Base-by-base conservation (phyloP, 139 green algal species). In the Chlamydomonas eustigma region DNA sequence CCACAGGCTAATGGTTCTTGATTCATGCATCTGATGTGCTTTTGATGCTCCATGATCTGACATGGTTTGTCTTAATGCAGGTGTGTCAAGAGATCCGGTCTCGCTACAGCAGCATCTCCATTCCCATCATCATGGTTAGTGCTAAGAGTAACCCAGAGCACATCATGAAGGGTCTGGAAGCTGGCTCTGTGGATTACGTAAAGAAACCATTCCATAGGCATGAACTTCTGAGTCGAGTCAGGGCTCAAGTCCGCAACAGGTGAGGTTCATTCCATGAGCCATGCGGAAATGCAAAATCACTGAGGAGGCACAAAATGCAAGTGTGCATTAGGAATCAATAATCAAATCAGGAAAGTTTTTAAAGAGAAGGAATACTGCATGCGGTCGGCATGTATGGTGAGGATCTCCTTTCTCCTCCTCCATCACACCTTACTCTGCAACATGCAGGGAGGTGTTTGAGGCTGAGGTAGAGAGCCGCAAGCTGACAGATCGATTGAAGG, bases 181-280 rank as follows among this genome's bases (percentile, higher is more conserved):
- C 30, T 28, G 50, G 50, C 31, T 38, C 51, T 18, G 3, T 77
- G 4, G 88, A 92, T 51, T 93, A 93, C 64, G 73, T 93, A 33
- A 88, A 82, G 51, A 93, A 93, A 78, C 88, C 88, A 4, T 91
- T 92, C 70, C 80, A 85, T 67, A 64, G 79, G 4, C 50, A 81
- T 38, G 88, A 93, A 80, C 81, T 93, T 70, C 67, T 89, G n/a
- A 80, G 77, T 0, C 81, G 85, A 37, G 90, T 93, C 44, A 67
- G 82, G 32, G 78, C 84, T 4, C 87, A 92, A 73, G 76, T 92
- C 33, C 76, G 88, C 0, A 71, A 76, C 76, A 81, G 78, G 38
- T 58, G 44, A 28, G 44, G n/a, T n/a, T n/a, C n/a, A n/a, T n/a
- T n/a, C n/a, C n/a, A n/a, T n/a, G n/a, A n/a, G 92, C 37, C 64